phyloP scores from a whole-genome alignment of 2,329 filamentous ascomycete species.

The Monascus ruber region DNA sequence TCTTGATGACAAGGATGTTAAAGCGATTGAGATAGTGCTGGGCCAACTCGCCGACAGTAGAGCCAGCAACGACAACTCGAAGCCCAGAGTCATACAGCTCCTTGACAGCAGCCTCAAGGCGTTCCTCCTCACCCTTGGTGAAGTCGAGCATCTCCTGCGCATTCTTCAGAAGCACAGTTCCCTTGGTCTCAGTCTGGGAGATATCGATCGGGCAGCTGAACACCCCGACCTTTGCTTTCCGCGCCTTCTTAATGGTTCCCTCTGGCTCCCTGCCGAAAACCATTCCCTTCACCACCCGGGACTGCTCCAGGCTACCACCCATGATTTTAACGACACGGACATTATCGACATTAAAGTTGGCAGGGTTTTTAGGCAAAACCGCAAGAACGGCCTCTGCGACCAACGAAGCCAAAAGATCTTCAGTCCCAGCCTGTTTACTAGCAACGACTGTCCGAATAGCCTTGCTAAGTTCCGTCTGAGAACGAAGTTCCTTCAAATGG shows the following conservation, averaged over 20 bases:
- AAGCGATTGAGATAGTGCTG: slow-evolving; percentile 97
- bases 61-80: slow-evolving; percentile 81
- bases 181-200: slow-evolving; percentile 97
- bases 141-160: slow-evolving; percentile 98
- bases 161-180: slow-evolving; percentile 91
- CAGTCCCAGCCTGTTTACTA: slow-evolving; percentile 90
- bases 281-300: slow-evolving; percentile 92
- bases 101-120: slow-evolving; percentile 85
- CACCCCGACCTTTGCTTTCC: slow-evolving; percentile 89
- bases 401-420: slow-evolving; percentile 75
- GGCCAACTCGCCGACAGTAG: slow-evolving; percentile 89
- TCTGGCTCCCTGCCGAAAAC: slow-evolving; percentile 96
- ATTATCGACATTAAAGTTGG: slow-evolving; percentile 98
- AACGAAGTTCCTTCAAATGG: slow-evolving; percentile 73
- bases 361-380: slow-evolving; percentile 88
- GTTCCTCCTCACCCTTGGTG: slow-evolving; percentile 88
- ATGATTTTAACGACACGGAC: slow-evolving; percentile 99
- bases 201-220: slow-evolving; percentile 94
- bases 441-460: slow-evolving; percentile 90
- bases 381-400: slow-evolving; percentile 76
- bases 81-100: slow-evolving; percentile 90
- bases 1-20: slow-evolving; percentile 90
- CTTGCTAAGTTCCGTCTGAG: slow-evolving; percentile 78
- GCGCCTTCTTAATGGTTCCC: slow-evolving; percentile 78
- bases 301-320: slow-evolving; percentile 91